phyloP scores from a whole-genome alignment of 2,329 filamentous ascomycete species.

The Claviceps fusiformis region DNA sequence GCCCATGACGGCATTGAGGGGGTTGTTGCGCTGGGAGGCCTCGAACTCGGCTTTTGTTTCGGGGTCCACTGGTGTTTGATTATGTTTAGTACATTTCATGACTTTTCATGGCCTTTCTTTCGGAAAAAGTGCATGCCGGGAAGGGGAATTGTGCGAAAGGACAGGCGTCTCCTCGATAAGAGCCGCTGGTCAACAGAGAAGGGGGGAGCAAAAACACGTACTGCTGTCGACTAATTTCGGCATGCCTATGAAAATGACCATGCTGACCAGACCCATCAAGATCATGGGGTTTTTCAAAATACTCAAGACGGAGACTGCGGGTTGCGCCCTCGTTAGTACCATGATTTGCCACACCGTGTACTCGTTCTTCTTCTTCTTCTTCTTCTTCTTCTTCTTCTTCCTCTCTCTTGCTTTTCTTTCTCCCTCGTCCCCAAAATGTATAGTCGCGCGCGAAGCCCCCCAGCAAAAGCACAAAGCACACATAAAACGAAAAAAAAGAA shows the following conservation, averaged over 20 bases:
- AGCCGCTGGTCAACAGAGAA: background rate
- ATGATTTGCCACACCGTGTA: too few species aligned
- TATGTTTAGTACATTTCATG: background rate
- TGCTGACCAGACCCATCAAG: constrained; percentile 70
- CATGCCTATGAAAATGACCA: constrained; percentile 80
- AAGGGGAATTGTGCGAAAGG: too few species aligned
- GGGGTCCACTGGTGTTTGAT: constrained; percentile 68
- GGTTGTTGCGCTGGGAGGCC: constrained; percentile 67
- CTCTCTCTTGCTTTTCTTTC: background rate
- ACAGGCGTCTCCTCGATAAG: too few species aligned
- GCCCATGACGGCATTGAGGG: constrained; percentile 45
- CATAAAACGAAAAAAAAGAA: background rate
- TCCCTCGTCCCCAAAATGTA: too few species aligned
- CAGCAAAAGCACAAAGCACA: too few species aligned
- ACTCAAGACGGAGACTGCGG: constrained; percentile 58
- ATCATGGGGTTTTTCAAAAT: constrained; percentile 96
- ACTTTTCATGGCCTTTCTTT: background rate
- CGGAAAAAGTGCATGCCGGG: too few species aligned
- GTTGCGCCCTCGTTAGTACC: background rate
- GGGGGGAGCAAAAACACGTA: constrained; percentile 33
- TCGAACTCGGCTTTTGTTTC: constrained; percentile 89
- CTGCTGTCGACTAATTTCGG: constrained; percentile 93
- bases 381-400: background rate
- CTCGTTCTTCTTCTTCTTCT: too few species aligned
- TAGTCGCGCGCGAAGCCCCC: too few species aligned